These are phyloP conservation scores for Medicago truncatula DNA, from an alignment of 306 rosid genomes.

Conservation along the genomic window MtrunA17r5.0-ANR NC_053044.1:46611501-46612000, in stretches of 20 bases:
- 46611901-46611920: background rate
- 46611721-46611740: background rate
- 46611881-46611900: background rate
- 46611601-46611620: background rate
- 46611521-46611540: background rate
- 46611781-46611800: background rate
- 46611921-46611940: background rate
- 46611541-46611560: background rate
- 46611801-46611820: background rate
- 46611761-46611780: background rate
- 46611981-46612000: background rate
- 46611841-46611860: too few species aligned
- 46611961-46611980: background rate
- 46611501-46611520: slow-evolving; percentile 20
- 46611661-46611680: background rate
- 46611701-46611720: background rate
- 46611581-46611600: background rate
- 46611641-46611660: background rate
- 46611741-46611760: background rate
- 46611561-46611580: background rate
- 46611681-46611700: background rate
- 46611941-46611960: background rate
- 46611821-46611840: background rate
- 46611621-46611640: background rate
- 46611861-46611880: too few species aligned